phyloP scores from a whole-genome alignment of 139 green algal genomes.

The Chlamydomonas sp. region DNA sequence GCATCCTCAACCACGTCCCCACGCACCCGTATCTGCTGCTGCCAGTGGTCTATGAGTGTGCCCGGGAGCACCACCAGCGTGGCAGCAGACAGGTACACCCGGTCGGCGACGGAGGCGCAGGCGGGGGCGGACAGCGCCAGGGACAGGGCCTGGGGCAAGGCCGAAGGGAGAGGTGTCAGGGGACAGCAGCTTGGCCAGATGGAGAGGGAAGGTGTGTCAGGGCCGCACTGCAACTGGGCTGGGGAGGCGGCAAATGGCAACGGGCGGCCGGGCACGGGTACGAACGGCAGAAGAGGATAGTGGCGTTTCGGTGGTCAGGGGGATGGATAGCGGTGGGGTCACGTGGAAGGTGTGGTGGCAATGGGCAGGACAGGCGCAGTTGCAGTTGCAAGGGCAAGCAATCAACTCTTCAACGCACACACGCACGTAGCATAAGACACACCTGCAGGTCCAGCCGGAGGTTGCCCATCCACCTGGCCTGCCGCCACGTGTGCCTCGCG shows the following conservation, averaged over 20 bases:
- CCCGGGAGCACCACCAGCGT: slow-evolving; percentile 94
- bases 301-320: too few relatives aligned
- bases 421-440: slow-evolving; percentile 29
- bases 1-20: background rate
- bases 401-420: slow-evolving; percentile 29
- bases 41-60: slow-evolving; percentile 91
- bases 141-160: background rate
- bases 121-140: background rate
- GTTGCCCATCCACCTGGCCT: slow-evolving; percentile 18
- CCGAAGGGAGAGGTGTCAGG: background rate
- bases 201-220: too few relatives aligned
- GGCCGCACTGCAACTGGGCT: too few relatives aligned
- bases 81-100: slow-evolving; percentile 85
- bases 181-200: background rate
- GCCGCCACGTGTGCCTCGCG: slow-evolving; percentile 41
- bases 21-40: slow-evolving; percentile 69
- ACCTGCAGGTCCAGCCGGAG: slow-evolving; percentile 64
- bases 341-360: too few relatives aligned
- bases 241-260: too few relatives aligned
- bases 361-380: background rate
- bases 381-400: background rate
- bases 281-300: too few relatives aligned
- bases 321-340: too few relatives aligned
- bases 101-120: background rate
- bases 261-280: too few relatives aligned